Evolutionary conservation across 148 eudicot species (phyloP).

Genomic region (Amaranthus palmeri): DNA sequence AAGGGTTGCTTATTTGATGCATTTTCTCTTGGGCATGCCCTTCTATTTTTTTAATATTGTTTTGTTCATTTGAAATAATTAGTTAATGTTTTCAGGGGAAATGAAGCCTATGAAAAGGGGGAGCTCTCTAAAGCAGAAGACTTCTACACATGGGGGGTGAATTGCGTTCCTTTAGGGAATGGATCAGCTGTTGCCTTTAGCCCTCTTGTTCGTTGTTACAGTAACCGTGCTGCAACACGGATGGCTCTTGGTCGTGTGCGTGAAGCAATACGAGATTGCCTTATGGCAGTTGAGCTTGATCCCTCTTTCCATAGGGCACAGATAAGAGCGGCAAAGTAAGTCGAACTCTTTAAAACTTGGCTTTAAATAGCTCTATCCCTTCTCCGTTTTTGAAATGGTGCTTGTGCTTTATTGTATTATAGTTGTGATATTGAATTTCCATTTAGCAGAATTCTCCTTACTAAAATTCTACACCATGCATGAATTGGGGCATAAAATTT

Average conservation of each 20-base stretch:
- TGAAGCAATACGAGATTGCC: constrained; percentile 79
- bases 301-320: constrained; percentile 66
- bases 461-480: neutral
- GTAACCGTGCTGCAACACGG: constrained; percentile 90
- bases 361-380: neutral
- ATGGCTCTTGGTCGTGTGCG: constrained; percentile 81
- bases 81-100: constrained; percentile 55
- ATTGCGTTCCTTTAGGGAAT: constrained; percentile 34
- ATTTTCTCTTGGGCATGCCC: neutral
- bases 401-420: neutral
- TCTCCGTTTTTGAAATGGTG: neutral
- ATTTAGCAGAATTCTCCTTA: neutral
- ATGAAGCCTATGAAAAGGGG: constrained; percentile 75
- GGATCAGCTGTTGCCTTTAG: constrained; percentile 31
- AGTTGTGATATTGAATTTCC: neutral
- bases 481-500: neutral
- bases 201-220: constrained; percentile 85
- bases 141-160: constrained; percentile 72
- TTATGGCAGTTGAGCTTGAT: constrained; percentile 60
- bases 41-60: neutral
- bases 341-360: neutral
- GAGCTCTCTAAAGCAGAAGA: constrained; percentile 68
- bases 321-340: constrained; percentile 92
- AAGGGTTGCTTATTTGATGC: neutral
- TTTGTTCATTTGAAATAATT: constrained; percentile 3